Conservation (phyloP, 805 yeast species). For the Pichia membranifaciens region DNA sequence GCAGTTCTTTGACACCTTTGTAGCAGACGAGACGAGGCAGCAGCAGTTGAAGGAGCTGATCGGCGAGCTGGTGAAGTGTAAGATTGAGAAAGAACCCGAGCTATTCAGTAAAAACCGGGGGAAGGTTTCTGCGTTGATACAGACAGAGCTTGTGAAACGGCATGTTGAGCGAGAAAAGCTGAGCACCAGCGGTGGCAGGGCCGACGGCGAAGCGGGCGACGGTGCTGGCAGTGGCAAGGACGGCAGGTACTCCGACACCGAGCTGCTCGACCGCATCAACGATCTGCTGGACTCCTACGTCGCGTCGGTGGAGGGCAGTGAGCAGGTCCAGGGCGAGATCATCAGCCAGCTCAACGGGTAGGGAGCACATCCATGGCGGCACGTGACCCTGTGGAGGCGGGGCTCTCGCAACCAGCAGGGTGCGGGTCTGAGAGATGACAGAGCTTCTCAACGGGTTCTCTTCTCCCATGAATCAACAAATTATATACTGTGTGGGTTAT, state of each 20-base stretch:
- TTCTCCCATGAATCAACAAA: neutral
- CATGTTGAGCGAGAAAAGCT: conserved; percentile 10
- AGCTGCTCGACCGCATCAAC: conserved; percentile 7
- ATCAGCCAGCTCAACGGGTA: neutral
- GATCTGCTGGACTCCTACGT: neutral
- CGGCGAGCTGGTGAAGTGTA: conserved; percentile 38
- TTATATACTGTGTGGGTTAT: too few relatives aligned
- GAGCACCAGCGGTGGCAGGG: neutral
- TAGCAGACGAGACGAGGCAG: conserved; percentile 4
- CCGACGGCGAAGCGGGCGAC: neutral
- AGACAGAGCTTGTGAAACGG: conserved; percentile 40
- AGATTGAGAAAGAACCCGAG: conserved; percentile 43
- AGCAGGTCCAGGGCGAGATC: neutral
- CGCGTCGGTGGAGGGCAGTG: neutral
- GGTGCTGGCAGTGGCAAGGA: neutral
- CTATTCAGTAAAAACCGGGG: conserved; percentile 44
- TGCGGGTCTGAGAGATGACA: neutral
- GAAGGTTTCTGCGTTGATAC: conserved; percentile 45
- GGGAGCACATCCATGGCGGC: too few relatives aligned
- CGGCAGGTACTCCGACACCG: neutral
- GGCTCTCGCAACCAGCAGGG: neutral
- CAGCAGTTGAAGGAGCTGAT: conserved; percentile 33
- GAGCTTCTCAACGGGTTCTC: too few relatives aligned
- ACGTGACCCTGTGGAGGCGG: neutral
- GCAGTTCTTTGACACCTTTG: conserved; percentile 38